Conservation (phyloP, 2,329 filamentous ascomycete genomes). For the Pyrenophora graminea region DNA sequence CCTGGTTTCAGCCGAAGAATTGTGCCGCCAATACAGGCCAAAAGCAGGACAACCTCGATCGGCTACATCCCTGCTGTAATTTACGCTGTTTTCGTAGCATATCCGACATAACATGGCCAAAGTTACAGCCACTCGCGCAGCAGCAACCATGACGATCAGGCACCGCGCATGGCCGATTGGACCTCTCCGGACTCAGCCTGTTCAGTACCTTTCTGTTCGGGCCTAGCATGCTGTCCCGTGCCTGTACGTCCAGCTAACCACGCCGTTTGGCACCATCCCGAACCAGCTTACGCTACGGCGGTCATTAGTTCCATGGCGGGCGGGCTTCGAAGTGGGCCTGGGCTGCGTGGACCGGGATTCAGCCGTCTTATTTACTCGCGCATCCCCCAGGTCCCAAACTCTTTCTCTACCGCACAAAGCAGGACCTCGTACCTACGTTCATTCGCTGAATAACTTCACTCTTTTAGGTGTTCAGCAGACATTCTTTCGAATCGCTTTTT, state of each 20-base stretch:
- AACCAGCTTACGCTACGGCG: slow-evolving; percentile 38
- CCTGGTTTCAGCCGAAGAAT: slow-evolving; percentile 27
- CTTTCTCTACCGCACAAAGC: slow-evolving; percentile 40
- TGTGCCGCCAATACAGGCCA: slow-evolving; percentile 21
- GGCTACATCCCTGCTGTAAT: slow-evolving; percentile 29
- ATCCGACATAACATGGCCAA: slow-evolving; percentile 27
- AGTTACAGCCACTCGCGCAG: slow-evolving; percentile 31
- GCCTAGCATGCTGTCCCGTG: slow-evolving; percentile 30
- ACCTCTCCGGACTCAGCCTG: slow-evolving; percentile 24
- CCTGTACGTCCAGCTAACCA: slow-evolving; percentile 37
- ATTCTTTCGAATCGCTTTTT: slow-evolving; percentile 35
- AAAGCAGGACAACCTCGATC: slow-evolving; percentile 18
- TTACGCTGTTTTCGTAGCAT: slow-evolving; percentile 38
- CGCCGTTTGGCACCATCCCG: slow-evolving; percentile 39
- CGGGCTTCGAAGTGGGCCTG: slow-evolving; percentile 35
- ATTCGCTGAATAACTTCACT: slow-evolving; percentile 49
- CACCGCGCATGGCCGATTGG: slow-evolving; percentile 38
- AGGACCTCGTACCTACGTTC: slow-evolving; percentile 44
- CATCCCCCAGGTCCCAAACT: slow-evolving; percentile 37
- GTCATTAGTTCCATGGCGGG: slow-evolving; percentile 41
- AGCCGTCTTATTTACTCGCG: slow-evolving; percentile 44
- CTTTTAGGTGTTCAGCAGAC: slow-evolving; percentile 47
- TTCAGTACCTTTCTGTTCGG: slow-evolving; percentile 23
- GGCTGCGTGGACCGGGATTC: slow-evolving; percentile 30
- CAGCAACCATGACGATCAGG: slow-evolving; percentile 38